Evolutionary conservation across 2,329 filamentous ascomycete genomes (phyloP).

Genomic region (Alternaria brassicae): DNA sequence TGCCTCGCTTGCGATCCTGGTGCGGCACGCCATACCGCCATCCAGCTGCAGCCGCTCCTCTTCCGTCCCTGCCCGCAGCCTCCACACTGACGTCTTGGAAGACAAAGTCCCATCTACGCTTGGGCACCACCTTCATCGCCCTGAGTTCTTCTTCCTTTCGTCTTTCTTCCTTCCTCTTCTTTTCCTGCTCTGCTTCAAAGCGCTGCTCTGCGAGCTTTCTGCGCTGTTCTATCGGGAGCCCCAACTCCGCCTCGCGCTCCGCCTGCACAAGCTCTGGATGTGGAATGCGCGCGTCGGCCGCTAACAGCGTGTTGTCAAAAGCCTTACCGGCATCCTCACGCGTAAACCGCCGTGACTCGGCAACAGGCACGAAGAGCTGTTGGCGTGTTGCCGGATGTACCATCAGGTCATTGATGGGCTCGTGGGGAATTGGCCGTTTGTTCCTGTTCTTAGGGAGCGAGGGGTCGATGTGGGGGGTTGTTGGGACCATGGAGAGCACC

Average conservation of each 20-base stretch:
- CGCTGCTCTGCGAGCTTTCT: conserved; percentile 41
- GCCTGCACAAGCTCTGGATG: conserved; percentile 65
- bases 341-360: conserved; percentile 70
- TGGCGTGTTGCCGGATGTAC: conserved; percentile 62
- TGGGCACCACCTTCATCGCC: conserved; percentile 54
- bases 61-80: conserved; percentile 62
- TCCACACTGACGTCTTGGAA: conserved; percentile 66
- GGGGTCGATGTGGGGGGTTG: conserved; percentile 57
- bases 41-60: conserved; percentile 61
- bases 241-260: conserved; percentile 48
- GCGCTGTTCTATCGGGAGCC: conserved; percentile 46
- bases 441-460: conserved; percentile 33
- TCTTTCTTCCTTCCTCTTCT: conserved; percentile 51
- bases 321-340: conserved; percentile 69
- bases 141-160: conserved; percentile 55
- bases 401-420: conserved; percentile 70
- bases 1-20: conserved; percentile 68
- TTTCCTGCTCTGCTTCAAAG: conserved; percentile 40
- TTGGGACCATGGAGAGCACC: conserved; percentile 79
- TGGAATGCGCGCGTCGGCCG: conserved; percentile 69
- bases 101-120: conserved; percentile 66
- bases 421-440: conserved; percentile 57
- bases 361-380: conserved; percentile 68
- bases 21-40: conserved; percentile 68
- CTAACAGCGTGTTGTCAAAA: conserved; percentile 65